Percentiles rank a stretch among this genome's conserved stretches.
These are phyloP conservation scores for Fusarium heterosporum DNA, from an alignment of 2,329 filamentous ascomycete genomes.

Conservation along the genomic window DNA sequence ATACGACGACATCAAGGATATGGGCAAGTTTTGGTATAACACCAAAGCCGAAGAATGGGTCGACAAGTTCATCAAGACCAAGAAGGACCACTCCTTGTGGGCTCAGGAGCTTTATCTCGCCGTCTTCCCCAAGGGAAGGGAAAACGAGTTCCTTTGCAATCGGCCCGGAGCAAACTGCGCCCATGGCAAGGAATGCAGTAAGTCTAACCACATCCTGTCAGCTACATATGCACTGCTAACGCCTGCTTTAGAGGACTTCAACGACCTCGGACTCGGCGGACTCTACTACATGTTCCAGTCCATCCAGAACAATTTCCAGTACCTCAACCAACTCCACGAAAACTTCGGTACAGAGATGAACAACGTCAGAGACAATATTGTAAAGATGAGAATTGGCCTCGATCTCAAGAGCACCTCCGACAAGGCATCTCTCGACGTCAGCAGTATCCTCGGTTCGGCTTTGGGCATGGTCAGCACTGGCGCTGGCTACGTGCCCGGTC, in stretches of 20 bases:
- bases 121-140: neutral
- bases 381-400: neutral
- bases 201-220: neutral
- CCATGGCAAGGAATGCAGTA: neutral
- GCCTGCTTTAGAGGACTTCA: neutral
- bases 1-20: neutral
- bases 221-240: neutral
- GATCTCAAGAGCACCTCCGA: neutral
- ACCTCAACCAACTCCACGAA: neutral
- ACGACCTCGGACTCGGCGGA: neutral
- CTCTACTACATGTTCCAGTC: constrained; percentile 15
- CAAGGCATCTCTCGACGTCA: neutral
- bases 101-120: neutral
- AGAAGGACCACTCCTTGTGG: neutral
- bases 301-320: neutral
- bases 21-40: constrained; percentile 1
- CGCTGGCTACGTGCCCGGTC: too few species aligned
- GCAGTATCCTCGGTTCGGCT: neutral
- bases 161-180: neutral
- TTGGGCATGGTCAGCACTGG: constrained; percentile 4
- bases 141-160: neutral
- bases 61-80: constrained; percentile 1
- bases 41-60: constrained; percentile 7
- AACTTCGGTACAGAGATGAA: neutral
- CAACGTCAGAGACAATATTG: neutral